A percentile compares a stretch with the other conserved stretches of the same genome.
These are phyloP conservation scores for Nyssa sinensis DNA, from an alignment of 148 eudicot genomes.

Conservation along the genomic window DNA sequence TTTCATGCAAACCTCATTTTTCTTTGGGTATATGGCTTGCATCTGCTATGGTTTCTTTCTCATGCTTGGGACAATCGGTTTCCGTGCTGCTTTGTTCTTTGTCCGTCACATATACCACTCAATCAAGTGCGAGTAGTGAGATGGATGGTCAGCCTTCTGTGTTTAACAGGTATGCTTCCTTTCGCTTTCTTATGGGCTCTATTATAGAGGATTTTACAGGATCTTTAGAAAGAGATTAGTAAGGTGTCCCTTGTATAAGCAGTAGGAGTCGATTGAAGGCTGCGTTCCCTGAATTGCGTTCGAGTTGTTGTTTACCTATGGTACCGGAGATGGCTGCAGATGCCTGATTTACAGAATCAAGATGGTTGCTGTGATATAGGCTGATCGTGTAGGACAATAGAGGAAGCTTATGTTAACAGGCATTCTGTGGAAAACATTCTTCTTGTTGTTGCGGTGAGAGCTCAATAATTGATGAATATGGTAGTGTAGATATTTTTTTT, in stretches of 20 bases:
- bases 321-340: no score
- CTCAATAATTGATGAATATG: neutral
- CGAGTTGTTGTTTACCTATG: no score
- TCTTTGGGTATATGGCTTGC: constrained; percentile 48
- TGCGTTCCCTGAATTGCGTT: no score
- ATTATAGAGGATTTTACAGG: no score
- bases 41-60: constrained; percentile 47
- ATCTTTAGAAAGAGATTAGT: no score
- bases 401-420: constrained; percentile 8
- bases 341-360: no score
- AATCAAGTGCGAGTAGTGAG: constrained; percentile 35
- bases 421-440: neutral
- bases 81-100: constrained; percentile 44
- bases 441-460: neutral
- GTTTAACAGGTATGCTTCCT: neutral
- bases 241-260: no score
- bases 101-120: constrained; percentile 47
- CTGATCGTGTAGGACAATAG: constrained; percentile 10
- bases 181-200: no score
- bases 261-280: no score
- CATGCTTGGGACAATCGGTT: constrained; percentile 44
- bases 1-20: constrained; percentile 46
- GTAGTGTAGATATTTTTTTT: neutral
- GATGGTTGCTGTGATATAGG: constrained; percentile 1
- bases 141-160: neutral